phyloP scores from a whole-genome alignment of 495 filamentous ascomycete genomes.

The Tuber brumale region DNA sequence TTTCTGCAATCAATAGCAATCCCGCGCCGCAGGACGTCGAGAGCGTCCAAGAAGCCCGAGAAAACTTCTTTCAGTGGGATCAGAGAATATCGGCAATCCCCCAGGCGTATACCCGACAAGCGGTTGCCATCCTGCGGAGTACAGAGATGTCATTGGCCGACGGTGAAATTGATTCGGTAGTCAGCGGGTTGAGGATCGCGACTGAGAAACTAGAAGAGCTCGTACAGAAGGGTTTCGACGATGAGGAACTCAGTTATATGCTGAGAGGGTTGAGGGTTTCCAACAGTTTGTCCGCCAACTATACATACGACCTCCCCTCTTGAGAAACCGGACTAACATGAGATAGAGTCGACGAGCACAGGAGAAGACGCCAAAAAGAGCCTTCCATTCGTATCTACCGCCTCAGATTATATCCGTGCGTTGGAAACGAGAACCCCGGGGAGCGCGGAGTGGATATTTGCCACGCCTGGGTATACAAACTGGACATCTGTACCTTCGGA shows the following conservation, averaged over 20 bases:
- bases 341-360: background rate
- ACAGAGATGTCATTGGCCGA: background rate
- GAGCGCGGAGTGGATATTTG: background rate
- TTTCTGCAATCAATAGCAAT: background rate
- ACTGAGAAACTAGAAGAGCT: conserved; percentile 1
- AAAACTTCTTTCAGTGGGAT: background rate
- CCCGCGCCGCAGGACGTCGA: background rate
- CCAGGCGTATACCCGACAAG: background rate
- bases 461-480: background rate
- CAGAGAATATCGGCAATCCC: conserved; percentile 2
- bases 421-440: background rate
- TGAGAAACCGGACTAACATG: background rate
- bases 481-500: background rate
- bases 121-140: background rate
- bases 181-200: background rate
- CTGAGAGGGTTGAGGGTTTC: background rate
- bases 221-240: background rate
- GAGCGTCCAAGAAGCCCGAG: background rate
- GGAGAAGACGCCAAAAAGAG: background rate
- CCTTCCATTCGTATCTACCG: background rate
- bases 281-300: background rate
- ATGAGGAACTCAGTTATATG: conserved; percentile 1
- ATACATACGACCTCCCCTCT: background rate
- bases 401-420: background rate
- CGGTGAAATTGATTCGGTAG: background rate